A percentile compares a stretch with the other conserved stretches of the same genome.
phyloP scores from a whole-genome alignment of 208 protist species.

The Trichomonas vaginalis region DNA sequence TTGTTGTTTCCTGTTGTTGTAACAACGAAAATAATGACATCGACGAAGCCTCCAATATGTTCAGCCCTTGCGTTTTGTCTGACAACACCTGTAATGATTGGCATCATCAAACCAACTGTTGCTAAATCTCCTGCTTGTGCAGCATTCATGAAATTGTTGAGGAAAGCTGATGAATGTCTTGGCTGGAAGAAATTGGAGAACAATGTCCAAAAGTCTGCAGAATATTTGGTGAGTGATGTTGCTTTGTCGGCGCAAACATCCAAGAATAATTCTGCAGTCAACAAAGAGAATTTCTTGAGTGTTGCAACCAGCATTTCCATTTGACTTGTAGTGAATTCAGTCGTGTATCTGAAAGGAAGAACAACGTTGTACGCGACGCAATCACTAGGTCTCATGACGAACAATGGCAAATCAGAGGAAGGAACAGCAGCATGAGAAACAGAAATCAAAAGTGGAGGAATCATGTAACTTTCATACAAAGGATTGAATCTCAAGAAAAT shows the following conservation, averaged over 20 bases:
- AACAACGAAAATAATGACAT: neutral
- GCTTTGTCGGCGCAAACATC: neutral
- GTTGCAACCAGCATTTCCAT: neutral
- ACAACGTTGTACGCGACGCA: neutral
- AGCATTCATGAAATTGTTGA: neutral
- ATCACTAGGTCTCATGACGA: neutral
- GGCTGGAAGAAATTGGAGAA: conserved; percentile 10
- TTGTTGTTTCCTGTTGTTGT: neutral
- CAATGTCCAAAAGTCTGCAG: neutral
- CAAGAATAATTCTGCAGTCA: neutral
- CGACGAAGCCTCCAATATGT: neutral
- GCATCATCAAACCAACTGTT: neutral
- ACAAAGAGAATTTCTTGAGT: neutral
- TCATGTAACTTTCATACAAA: neutral
- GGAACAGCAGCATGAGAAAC: neutral
- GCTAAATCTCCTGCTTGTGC: neutral
- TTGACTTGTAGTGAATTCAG: neutral
- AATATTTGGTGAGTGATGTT: neutral
- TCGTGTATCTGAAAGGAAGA: neutral
- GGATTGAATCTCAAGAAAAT: neutral
- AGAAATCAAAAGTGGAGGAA: neutral
- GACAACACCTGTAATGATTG: neutral
- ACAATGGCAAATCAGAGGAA: neutral
- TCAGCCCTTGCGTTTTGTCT: neutral
- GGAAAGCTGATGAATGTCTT: neutral